Evolutionary conservation across 305 asterid genomes (phyloP).

Genomic region (Galium porrigens): DNA sequence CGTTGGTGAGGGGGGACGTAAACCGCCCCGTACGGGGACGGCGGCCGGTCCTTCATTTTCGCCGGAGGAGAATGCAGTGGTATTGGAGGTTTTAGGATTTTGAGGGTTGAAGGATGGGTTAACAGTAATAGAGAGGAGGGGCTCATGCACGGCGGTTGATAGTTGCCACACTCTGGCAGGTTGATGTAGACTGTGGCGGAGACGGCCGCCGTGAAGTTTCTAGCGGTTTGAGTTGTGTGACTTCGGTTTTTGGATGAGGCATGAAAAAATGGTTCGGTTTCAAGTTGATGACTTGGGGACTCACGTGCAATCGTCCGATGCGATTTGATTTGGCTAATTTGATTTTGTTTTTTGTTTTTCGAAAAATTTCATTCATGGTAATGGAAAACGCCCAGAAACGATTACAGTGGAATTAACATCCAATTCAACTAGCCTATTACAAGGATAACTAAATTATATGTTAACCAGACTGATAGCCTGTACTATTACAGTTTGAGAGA

Average conservation of each 20-base stretch:
- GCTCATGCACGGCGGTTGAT: slow-evolving; percentile 15
- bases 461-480: too few species aligned
- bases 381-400: too few species aligned
- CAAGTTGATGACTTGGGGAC: neutral
- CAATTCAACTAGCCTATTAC: too few species aligned
- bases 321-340: too few species aligned
- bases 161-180: neutral
- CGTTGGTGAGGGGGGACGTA: slow-evolving; percentile 60
- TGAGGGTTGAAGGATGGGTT: slow-evolving; percentile 20
- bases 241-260: neutral
- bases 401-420: too few species aligned
- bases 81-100: slow-evolving; percentile 36
- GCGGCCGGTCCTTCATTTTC: slow-evolving; percentile 43
- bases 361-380: too few species aligned
- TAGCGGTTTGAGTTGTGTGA: neutral
- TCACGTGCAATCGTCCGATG: slow-evolving; percentile 1
- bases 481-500: too few species aligned
- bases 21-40: slow-evolving; percentile 31
- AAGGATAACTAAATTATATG: too few species aligned
- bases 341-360: too few species aligned
- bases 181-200: neutral
- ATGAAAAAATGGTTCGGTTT: neutral
- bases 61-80: slow-evolving; percentile 13
- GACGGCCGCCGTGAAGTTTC: neutral
- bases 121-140: slow-evolving; percentile 26